Conservation (phyloP, 352 stramenopile genomes). For the Saprolegnia parasitica region DNA sequence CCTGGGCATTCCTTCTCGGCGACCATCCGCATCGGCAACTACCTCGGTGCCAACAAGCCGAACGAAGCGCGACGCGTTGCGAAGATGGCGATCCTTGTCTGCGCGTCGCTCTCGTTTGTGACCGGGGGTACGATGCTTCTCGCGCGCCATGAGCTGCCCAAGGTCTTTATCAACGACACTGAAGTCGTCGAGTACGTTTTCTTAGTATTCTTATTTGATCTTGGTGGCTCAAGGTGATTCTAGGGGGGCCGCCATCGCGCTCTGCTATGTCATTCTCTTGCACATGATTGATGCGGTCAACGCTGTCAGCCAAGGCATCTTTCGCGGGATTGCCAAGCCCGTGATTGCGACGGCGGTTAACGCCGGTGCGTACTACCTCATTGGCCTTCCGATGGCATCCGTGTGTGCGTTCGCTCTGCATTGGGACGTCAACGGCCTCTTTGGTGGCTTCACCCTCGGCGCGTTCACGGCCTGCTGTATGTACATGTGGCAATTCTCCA, state of each 20-base stretch:
- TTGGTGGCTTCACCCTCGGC: constrained; percentile 63
- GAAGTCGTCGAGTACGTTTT: background rate
- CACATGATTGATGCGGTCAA: constrained; percentile 67
- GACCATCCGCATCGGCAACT: constrained; percentile 69
- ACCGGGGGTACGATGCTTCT: constrained; percentile 36
- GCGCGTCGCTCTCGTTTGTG: constrained; percentile 35
- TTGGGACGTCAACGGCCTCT: constrained; percentile 56
- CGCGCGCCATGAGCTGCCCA: constrained; percentile 40
- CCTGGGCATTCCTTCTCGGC: constrained; percentile 48
- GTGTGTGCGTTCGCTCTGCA: constrained; percentile 44
- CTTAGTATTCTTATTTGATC: background rate
- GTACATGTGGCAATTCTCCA: background rate
- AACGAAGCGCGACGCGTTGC: constrained; percentile 45
- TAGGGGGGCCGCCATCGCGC: constrained; percentile 32
- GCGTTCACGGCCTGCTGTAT: constrained; percentile 32
- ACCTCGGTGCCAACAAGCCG: constrained; percentile 50
- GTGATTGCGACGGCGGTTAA: constrained; percentile 56
- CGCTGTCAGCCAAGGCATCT: constrained; percentile 56
- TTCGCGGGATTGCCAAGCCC: constrained; percentile 55
- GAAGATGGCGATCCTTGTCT: constrained; percentile 36
- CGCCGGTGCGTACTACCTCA: constrained; percentile 58
- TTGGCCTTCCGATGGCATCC: constrained; percentile 59
- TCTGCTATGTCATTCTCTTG: constrained; percentile 52
- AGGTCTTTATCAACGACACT: constrained; percentile 32
- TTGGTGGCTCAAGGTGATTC: background rate